phyloP scores from a whole-genome alignment of 2,329 filamentous ascomycete genomes.

The Cladosporium oxysporum region DNA sequence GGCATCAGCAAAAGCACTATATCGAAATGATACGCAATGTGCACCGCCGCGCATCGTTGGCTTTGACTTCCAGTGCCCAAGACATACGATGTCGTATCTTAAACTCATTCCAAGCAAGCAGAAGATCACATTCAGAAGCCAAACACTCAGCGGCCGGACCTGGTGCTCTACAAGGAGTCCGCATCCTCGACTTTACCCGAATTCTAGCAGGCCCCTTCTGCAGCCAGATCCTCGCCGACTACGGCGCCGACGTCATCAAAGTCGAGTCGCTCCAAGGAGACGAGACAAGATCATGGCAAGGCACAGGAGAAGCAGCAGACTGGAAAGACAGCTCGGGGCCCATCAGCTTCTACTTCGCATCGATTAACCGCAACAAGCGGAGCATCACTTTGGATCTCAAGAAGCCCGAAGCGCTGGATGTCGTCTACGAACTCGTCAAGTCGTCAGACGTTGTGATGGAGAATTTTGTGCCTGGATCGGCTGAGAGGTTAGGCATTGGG shows the following conservation, averaged over 20 bases:
- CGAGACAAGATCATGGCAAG: constrained; percentile 38
- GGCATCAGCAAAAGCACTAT: not conserved
- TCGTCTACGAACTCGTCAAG: constrained; percentile 41
- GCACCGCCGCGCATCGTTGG: not conserved
- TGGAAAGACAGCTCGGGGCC: constrained; percentile 33
- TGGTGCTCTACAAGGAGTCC: constrained; percentile 27
- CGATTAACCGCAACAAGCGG: constrained; percentile 50
- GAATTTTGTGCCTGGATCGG: constrained; percentile 48
- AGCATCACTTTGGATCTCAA: constrained; percentile 44
- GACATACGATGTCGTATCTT: no score
- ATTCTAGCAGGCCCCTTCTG: constrained; percentile 30
- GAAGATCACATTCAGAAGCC: not conserved
- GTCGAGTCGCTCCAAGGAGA: constrained; percentile 32
- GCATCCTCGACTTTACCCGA: constrained; percentile 31
- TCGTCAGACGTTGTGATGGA: constrained; percentile 46
- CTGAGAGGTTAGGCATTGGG: constrained; percentile 45
- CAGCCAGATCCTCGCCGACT: constrained; percentile 34
- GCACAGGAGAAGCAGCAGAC: constrained; percentile 32
- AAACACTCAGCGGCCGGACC: not conserved
- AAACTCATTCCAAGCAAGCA: not conserved
- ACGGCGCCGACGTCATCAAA: constrained; percentile 37
- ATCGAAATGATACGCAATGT: not conserved
- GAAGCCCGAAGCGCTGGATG: constrained; percentile 38
- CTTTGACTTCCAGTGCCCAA: not conserved
- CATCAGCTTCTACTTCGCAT: constrained; percentile 48